A percentile compares a stretch with the other conserved stretches of the same genome.
These are phyloP conservation scores for Myxozyma sirexii DNA, from an alignment of 805 yeast genomes.

Conservation along the genomic window DNA sequence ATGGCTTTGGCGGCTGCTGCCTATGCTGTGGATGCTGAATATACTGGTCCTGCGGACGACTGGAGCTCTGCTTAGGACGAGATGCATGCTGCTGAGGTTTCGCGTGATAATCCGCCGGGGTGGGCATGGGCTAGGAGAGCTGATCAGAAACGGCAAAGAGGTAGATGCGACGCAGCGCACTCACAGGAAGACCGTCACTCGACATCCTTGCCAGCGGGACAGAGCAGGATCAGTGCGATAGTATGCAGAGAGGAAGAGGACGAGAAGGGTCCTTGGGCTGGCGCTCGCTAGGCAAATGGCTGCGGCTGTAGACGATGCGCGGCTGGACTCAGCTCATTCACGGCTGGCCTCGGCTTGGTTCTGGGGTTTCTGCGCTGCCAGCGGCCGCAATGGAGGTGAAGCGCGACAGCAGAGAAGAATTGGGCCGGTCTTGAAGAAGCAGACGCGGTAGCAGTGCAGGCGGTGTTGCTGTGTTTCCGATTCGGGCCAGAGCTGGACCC, in stretches of 20 bases:
- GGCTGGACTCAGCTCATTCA: neutral
- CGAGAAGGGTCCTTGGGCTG: neutral
- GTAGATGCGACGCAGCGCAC: neutral
- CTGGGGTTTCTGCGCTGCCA: too few relatives aligned
- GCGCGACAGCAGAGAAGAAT: too few relatives aligned
- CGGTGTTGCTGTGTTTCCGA: neutral
- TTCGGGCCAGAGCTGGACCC: neutral
- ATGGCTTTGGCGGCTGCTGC: constrained; percentile 5
- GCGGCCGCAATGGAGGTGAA: too few relatives aligned
- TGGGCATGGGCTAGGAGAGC: constrained; percentile 21
- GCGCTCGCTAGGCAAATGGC: neutral
- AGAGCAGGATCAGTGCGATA: neutral
- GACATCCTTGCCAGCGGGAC: neutral
- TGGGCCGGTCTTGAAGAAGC: too few relatives aligned
- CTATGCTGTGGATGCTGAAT: neutral
- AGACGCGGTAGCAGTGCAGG: neutral
- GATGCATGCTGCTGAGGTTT: neutral
- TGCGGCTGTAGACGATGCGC: neutral
- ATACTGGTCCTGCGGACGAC: neutral
- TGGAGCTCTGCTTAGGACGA: constrained; percentile 1
- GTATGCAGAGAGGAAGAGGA: neutral
- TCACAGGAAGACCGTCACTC: constrained; percentile 19
- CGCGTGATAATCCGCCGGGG: constrained; percentile 24
- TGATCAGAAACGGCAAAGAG: neutral
- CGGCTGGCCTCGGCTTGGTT: too few relatives aligned